A percentile compares a stretch with the other conserved stretches of the same genome.
Evolutionary conservation across 441 rosid species (phyloP).

Genomic region (Lepidium campestre): DNA sequence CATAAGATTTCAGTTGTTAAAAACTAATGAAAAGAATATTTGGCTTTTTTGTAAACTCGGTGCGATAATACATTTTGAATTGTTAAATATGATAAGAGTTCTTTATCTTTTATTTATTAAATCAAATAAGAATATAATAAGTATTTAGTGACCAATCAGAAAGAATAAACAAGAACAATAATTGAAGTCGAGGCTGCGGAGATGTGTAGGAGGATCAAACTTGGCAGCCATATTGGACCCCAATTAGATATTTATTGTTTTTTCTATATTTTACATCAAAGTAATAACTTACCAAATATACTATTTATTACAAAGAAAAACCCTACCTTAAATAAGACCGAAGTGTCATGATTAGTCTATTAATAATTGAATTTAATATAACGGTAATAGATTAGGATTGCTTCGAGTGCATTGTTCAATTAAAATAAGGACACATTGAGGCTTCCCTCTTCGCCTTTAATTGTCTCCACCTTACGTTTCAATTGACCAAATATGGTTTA

Average conservation of each 20-base stretch:
- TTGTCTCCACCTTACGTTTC: background rate
- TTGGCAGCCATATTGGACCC: constrained; percentile 27
- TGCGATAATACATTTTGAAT: background rate
- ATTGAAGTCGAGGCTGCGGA: constrained; percentile 21
- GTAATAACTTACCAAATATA: background rate
- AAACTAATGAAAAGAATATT: background rate
- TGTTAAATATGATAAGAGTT: background rate
- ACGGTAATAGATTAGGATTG: constrained; percentile 2
- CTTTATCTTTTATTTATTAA: background rate
- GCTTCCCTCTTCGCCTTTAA: background rate
- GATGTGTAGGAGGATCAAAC: constrained; percentile 11
- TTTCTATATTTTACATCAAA: background rate
- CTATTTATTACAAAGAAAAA: background rate
- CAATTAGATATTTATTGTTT: background rate
- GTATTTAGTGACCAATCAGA: background rate
- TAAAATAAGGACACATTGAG: background rate
- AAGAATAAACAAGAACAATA: background rate
- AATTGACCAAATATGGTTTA: background rate
- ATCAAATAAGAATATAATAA: background rate
- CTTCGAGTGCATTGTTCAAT: background rate
- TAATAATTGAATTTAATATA: background rate
- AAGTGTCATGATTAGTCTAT: constrained; percentile 1
- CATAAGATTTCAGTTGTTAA: background rate
- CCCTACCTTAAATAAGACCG: background rate
- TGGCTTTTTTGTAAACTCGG: background rate